Evolutionary conservation across 2,329 filamentous ascomycete species (phyloP).

Genomic region (Exophiala viscosa): DNA sequence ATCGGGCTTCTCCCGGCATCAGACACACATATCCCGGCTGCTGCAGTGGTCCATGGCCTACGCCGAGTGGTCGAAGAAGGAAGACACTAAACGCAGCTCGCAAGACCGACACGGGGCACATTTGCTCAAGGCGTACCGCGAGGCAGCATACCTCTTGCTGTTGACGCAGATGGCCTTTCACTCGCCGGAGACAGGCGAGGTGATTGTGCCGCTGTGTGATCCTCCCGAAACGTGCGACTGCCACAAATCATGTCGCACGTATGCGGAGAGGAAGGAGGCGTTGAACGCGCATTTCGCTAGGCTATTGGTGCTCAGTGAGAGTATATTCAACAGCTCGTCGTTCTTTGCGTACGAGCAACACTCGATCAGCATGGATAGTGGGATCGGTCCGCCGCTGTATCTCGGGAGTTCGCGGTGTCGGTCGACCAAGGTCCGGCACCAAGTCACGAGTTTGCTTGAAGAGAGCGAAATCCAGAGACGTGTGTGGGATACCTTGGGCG

Average conservation of each 20-base stretch:
- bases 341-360: constrained; percentile 24
- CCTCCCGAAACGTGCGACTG: constrained; percentile 24
- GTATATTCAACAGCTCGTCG: constrained; percentile 20
- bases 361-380: constrained; percentile 21
- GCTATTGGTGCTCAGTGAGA: constrained; percentile 23
- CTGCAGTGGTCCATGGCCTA: constrained; percentile 28
- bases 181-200: constrained; percentile 21
- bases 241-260: constrained; percentile 20
- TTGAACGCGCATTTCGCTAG: constrained; percentile 27
- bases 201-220: constrained; percentile 23
- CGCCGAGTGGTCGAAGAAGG: constrained; percentile 24
- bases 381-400: constrained; percentile 25
- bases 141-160: constrained; percentile 22
- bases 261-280: constrained; percentile 23
- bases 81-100: neutral
- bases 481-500: constrained; percentile 21
- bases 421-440: constrained; percentile 26
- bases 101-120: constrained; percentile 12
- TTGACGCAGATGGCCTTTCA: constrained; percentile 26
- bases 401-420: constrained; percentile 12
- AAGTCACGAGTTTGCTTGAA: constrained; percentile 22
- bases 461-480: constrained; percentile 15
- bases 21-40: constrained; percentile 25
- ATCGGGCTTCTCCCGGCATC: constrained; percentile 19
- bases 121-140: constrained; percentile 23